Evolutionary conservation across 495 filamentous ascomycete species (phyloP).

Genomic region (Neurospora sp.): DNA sequence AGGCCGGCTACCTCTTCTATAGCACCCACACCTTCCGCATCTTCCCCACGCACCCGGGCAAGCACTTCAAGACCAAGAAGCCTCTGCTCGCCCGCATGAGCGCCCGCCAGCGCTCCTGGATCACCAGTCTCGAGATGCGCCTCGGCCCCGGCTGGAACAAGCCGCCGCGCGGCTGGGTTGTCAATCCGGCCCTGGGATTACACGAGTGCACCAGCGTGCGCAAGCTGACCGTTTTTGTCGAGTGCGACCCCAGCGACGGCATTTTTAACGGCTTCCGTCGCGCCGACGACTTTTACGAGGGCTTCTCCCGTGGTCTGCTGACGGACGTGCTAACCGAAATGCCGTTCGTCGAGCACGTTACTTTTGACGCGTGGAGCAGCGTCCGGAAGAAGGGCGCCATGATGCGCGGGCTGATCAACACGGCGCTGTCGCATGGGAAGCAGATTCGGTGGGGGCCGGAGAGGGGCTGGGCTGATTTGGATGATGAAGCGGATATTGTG

Average conservation of each 20-base stretch:
- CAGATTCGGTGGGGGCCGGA: slow-evolving; percentile 60
- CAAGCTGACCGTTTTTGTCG: slow-evolving; percentile 63
- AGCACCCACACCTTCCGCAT: slow-evolving; percentile 65
- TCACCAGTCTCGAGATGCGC: slow-evolving; percentile 65
- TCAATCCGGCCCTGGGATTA: slow-evolving; percentile 56
- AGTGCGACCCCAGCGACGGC: slow-evolving; percentile 66
- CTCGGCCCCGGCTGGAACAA: slow-evolving; percentile 72
- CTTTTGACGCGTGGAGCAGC: slow-evolving; percentile 66
- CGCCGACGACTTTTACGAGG: slow-evolving; percentile 61
- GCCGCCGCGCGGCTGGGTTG: slow-evolving; percentile 64
- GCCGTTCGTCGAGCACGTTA: slow-evolving; percentile 49
- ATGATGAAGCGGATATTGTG: slow-evolving; percentile 20
- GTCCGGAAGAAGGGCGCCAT: slow-evolving; percentile 60
- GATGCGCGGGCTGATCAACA: slow-evolving; percentile 56
- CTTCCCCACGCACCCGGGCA: slow-evolving; percentile 63
- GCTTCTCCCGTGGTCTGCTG: slow-evolving; percentile 54
- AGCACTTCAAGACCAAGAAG: slow-evolving; percentile 50
- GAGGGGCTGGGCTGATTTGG: slow-evolving; percentile 50
- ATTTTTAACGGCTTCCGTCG: slow-evolving; percentile 66
- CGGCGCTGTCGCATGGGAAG: slow-evolving; percentile 39
- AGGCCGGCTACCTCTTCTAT: slow-evolving; percentile 69
- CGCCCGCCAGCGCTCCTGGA: slow-evolving; percentile 49
- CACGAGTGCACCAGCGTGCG: slow-evolving; percentile 50
- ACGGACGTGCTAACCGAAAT: slow-evolving; percentile 47
- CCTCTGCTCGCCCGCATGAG: slow-evolving; percentile 59